A percentile compares a stretch with the other conserved stretches of the same genome.
Conservation (phyloP, 1,139 yeast species). For the Meyerozyma carpophila region DNA sequence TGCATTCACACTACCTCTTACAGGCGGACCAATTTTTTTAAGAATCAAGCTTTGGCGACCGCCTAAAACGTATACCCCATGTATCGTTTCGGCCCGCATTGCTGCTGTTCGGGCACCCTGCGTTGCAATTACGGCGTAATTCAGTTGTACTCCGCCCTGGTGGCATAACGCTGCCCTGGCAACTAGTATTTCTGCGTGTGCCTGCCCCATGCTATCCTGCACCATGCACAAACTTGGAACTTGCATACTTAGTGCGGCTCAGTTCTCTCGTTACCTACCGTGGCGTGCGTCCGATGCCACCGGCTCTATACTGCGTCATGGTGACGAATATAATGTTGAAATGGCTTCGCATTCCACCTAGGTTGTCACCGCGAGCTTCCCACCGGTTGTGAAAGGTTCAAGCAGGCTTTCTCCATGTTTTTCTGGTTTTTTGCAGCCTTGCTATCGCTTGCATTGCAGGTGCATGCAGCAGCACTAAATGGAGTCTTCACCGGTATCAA, state of each 20-base stretch:
- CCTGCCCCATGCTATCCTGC: neutral
- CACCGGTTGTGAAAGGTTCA: too few relatives aligned
- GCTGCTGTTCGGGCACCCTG: neutral
- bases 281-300: neutral
- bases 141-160: neutral
- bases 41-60: too few relatives aligned
- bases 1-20: too few relatives aligned
- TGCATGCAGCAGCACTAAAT: neutral
- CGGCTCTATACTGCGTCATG: neutral
- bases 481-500: neutral
- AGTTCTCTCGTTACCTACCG: neutral
- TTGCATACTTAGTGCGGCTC: neutral
- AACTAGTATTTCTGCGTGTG: neutral
- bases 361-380: too few relatives aligned
- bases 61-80: too few relatives aligned
- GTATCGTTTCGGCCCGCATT: too few relatives aligned
- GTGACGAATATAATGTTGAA: neutral
- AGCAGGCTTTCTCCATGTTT: neutral
- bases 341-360: neutral
- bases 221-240: neutral
- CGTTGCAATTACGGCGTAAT: constrained; percentile 1
- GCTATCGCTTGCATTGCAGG: neutral
- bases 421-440: neutral
- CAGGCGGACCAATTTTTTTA: too few relatives aligned
- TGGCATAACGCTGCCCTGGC: neutral